Conservation (phyloP, 352 stramenopile genomes). For the Globisporangium camurandrum region DNA sequence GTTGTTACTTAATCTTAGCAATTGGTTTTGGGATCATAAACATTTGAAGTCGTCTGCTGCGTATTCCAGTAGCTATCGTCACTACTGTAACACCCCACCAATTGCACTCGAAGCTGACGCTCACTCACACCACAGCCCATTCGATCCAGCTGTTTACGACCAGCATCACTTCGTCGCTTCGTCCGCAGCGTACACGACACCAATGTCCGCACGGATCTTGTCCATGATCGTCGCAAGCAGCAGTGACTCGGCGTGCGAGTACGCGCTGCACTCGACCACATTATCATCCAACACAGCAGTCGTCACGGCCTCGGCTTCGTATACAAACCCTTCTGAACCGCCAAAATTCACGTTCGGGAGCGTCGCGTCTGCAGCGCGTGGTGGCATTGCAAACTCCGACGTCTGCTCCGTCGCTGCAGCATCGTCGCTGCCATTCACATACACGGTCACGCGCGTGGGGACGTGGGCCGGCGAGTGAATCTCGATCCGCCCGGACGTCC, state of each 20-base stretch:
- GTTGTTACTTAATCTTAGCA: too few relatives aligned
- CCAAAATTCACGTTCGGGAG: constrained; percentile 55
- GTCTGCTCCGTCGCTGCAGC: constrained; percentile 18
- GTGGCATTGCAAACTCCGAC: constrained; percentile 36
- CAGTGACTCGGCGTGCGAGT: too few relatives aligned
- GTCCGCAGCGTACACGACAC: constrained; percentile 46
- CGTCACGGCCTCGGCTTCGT: constrained; percentile 65
- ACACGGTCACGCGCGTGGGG: constrained; percentile 36
- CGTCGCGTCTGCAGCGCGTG: constrained; percentile 21
- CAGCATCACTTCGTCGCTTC: too few relatives aligned
- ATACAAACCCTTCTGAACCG: constrained; percentile 66
- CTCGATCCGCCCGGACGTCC: constrained; percentile 56
- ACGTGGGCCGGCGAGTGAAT: constrained; percentile 55
- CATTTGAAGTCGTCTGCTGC: too few relatives aligned
- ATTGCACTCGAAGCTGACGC: too few relatives aligned
- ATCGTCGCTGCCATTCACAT: constrained; percentile 22
- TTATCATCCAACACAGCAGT: constrained; percentile 78
- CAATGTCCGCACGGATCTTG: constrained; percentile 50
- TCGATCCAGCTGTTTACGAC: too few relatives aligned
- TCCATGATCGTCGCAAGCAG: too few relatives aligned
- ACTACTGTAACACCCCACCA: too few relatives aligned
- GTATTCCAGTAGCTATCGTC: too few relatives aligned
- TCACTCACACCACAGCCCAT: too few relatives aligned
- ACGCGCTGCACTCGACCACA: too few relatives aligned
- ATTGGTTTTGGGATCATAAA: too few relatives aligned